phyloP scores from a whole-genome alignment of 176 grass and related monocot species.

The Triticum urartu region DNA sequence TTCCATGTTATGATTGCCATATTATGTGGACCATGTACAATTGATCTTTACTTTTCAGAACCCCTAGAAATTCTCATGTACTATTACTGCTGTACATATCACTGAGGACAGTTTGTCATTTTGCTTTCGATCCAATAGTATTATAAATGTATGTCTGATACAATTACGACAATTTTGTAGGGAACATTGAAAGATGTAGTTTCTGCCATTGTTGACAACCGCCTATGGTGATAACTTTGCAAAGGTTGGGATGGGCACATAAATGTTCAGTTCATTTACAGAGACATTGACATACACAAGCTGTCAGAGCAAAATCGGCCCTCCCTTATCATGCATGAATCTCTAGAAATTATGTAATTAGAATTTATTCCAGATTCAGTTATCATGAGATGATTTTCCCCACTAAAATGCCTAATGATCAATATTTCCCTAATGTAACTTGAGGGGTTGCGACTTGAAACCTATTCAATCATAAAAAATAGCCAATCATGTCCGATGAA shows the following conservation, averaged over 20 bases:
- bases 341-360: background rate
- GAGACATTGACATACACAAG: background rate
- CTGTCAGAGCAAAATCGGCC: background rate
- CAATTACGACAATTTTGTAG: conserved; percentile 27
- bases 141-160: background rate
- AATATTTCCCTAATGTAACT: background rate
- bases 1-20: background rate
- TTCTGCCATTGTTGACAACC: conserved; percentile 48
- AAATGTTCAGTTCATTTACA: background rate
- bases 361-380: background rate
- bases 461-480: background rate
- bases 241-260: background rate
- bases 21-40: background rate
- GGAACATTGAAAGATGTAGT: conserved; percentile 56
- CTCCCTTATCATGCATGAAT: background rate
- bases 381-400: background rate
- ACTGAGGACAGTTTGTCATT: background rate
- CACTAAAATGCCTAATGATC: background rate
- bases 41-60: background rate
- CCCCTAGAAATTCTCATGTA: background rate
- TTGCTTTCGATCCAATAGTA: background rate
- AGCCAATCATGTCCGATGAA: background rate
- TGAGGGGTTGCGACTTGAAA: background rate
- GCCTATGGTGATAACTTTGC: conserved; percentile 50
- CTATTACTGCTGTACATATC: background rate